Evolutionary conservation across 2,329 filamentous ascomycete species (phyloP), one percentile per base, ranked within the genome.

Genomic region (Exophiala calicioides): DNA sequence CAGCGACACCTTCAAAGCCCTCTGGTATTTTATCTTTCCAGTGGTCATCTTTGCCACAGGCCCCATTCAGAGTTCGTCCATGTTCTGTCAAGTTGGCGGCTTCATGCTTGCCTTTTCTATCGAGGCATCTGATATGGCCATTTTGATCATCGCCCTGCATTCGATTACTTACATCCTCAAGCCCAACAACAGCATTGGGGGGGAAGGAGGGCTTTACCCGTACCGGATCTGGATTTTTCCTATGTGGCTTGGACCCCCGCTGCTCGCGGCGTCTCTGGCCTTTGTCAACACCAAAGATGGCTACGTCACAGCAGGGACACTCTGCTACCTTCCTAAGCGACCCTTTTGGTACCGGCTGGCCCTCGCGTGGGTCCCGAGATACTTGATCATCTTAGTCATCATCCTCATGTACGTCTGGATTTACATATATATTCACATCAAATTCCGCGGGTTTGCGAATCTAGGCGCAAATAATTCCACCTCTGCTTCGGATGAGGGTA

Each of bases 141-240:
- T 88, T 12, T 72, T 89, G 10, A 74, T 88, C 47, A 88, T 91
- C 58, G 83, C 86, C 13, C 61, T 88, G 6, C 87, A 91, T 62
- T 85, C 84, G 38, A 80, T 79, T 2, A 68, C 89, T 8, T 86
- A 85, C 64, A 84, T 91, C 41, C 82, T 89, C 56, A 75, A 77
- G 16, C 80, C 81, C 0, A 67, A 69, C 10, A 67, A 69, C 10
- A 59, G 58, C 27, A 52, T 53, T 10, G 30, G 57, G 24, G 75
- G 79, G 2, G 72, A 79, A 50, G 79, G 81, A 34, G 86, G 86
- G 0, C 73, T 91, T 0, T 87, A 87, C 61, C 81, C 79, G 2
- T 84, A 84, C 53, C 79, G 85, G 3, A 70, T 76, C 15, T 68
- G 71, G 18, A 80, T 86, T 4, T 85, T 84, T 54, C 60, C 67